Conservation (phyloP, 2,329 filamentous ascomycete species). For the Fusarium begoniae region DNA sequence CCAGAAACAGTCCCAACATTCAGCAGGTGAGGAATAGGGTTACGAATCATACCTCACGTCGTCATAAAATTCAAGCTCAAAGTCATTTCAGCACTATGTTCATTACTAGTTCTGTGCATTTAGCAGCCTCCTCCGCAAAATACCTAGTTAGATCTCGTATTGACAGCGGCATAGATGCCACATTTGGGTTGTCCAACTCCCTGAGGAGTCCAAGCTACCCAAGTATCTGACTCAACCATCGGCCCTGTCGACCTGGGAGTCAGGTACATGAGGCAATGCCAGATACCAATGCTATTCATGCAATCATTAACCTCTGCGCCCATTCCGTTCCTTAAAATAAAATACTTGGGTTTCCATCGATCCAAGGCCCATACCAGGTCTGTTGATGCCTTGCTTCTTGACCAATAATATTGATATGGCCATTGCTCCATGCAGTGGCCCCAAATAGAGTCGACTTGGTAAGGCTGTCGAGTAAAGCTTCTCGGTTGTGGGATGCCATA, state of each 20-base stretch:
- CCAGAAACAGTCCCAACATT: not conserved
- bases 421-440: not conserved
- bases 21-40: not conserved
- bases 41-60: not conserved
- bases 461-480: not conserved
- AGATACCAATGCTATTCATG: conserved; percentile 51
- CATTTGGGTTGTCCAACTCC: conserved; percentile 16
- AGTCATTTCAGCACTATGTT: conserved; percentile 41
- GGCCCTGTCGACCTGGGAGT: conserved; percentile 27
- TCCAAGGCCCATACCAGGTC: conserved; percentile 18
- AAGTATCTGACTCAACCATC: conserved; percentile 26
- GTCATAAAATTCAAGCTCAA: not conserved
- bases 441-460: conserved; percentile 7
- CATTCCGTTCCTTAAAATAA: conserved; percentile 34
- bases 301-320: conserved; percentile 48
- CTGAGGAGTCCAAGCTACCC: conserved; percentile 10
- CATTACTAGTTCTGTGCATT: conserved; percentile 45
- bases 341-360: conserved; percentile 27
- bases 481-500: conserved; percentile 32
- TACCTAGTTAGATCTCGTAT: conserved; percentile 28
- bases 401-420: conserved; percentile 5
- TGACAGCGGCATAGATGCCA: conserved; percentile 18
- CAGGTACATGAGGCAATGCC: conserved; percentile 41
- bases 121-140: conserved; percentile 35
- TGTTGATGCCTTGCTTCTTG: conserved; percentile 11